Evolutionary conservation across 768 basidiomycete genomes (phyloP).

Genomic region (Xanthoconium purpureum): DNA sequence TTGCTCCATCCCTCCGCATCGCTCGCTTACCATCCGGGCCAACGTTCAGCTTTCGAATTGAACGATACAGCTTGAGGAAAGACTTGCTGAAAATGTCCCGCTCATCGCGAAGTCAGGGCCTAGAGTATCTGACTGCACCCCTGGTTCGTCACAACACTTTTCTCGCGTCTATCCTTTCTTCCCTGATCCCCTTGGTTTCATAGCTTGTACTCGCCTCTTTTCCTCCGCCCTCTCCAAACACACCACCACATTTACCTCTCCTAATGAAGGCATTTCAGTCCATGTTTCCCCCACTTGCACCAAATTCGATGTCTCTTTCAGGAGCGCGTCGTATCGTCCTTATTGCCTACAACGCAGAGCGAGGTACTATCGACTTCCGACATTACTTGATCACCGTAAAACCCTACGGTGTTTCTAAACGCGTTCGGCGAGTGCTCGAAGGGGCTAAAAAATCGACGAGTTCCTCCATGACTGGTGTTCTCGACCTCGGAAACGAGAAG

Average conservation of each 20-base stretch:
- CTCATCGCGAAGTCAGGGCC: constrained; percentile 69
- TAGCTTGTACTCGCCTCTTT: constrained; percentile 88
- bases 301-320: constrained; percentile 73
- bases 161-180: neutral
- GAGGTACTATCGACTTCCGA: constrained; percentile 84
- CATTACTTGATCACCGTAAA: constrained; percentile 96
- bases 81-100: constrained; percentile 69
- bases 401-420: constrained; percentile 89
- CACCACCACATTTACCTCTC: constrained; percentile 82
- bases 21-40: constrained; percentile 87
- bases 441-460: constrained; percentile 38
- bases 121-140: constrained; percentile 91
- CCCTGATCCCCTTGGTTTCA: neutral
- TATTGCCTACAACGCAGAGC: constrained; percentile 83
- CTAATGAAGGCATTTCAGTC: constrained; percentile 96
- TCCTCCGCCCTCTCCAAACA: constrained; percentile 67
- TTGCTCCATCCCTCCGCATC: constrained; percentile 84
- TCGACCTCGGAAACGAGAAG: constrained; percentile 85
- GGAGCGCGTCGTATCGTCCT: constrained; percentile 94
- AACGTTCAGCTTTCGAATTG: constrained; percentile 88
- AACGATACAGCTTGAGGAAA: constrained; percentile 89
- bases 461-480: constrained; percentile 38
- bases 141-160: constrained; percentile 52
- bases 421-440: constrained; percentile 84
- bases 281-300: constrained; percentile 90